phyloP scores from a whole-genome alignment of 1,139 yeast species.

The Suhomyces anneliseae region DNA sequence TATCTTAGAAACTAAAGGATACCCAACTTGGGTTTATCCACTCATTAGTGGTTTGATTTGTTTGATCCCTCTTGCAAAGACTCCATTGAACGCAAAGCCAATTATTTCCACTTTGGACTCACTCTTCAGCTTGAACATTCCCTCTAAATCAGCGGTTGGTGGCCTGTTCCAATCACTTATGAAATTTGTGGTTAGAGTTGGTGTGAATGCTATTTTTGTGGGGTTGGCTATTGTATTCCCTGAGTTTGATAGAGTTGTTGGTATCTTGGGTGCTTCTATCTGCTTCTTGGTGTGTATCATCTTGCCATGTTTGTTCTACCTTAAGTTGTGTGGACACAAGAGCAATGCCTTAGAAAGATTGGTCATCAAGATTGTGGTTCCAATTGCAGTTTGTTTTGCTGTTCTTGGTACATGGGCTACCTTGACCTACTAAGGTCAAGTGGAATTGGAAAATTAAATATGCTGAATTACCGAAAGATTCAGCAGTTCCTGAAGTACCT shows the following conservation, averaged over 20 bases:
- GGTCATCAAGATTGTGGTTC: constrained; percentile 23
- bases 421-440: neutral
- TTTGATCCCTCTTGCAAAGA: constrained; percentile 80
- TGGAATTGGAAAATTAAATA: too few relatives aligned
- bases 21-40: constrained; percentile 66
- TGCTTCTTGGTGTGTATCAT: constrained; percentile 58
- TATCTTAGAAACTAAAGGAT: constrained; percentile 66
- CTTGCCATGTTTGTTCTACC: constrained; percentile 55
- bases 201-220: constrained; percentile 53
- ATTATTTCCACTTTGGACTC: constrained; percentile 64
- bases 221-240: constrained; percentile 54
- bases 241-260: constrained; percentile 57
- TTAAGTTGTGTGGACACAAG: constrained; percentile 35
- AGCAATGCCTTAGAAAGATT: constrained; percentile 25
- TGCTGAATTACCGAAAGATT: too few relatives aligned
- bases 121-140: constrained; percentile 23
- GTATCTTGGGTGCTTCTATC: constrained; percentile 57
- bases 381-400: constrained; percentile 30
- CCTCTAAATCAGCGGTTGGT: neutral
- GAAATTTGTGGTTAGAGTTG: constrained; percentile 33
- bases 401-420: constrained; percentile 41
- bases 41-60: constrained; percentile 72
- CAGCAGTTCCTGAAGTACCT: too few relatives aligned
- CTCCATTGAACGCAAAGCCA: constrained; percentile 87
- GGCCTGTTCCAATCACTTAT: constrained; percentile 9